phyloP scores from a whole-genome alignment of 768 basidiomycete genomes.

The Heimioporus sp. region DNA sequence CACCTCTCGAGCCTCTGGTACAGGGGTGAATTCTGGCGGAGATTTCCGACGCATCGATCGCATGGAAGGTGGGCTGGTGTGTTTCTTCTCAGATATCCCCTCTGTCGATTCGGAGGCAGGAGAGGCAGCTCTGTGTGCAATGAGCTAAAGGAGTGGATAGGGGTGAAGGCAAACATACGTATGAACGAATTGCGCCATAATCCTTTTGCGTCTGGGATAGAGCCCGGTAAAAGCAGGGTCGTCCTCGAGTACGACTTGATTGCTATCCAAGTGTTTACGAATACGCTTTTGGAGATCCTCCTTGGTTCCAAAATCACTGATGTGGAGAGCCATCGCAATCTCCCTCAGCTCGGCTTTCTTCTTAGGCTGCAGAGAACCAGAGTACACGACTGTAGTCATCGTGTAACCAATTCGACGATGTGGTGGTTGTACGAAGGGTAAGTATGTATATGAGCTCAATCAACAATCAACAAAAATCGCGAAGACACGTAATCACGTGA shows the following conservation, averaged over 20 bases:
- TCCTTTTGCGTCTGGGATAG: conserved; percentile 40
- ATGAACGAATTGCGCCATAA: conserved; percentile 14
- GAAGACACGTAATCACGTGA: conserved; percentile 24
- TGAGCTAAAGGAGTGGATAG: no score
- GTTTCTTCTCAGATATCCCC: conserved; percentile 13
- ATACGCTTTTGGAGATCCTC: conserved; percentile 63
- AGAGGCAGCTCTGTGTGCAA: conserved; percentile 5
- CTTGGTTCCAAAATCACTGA: conserved; percentile 58
- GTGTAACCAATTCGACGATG: neutral
- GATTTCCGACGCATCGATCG: conserved; percentile 23
- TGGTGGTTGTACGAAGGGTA: conserved; percentile 10
- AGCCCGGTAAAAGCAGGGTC: conserved; percentile 58
- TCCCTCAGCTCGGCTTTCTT: conserved; percentile 68
- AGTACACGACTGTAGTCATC: conserved; percentile 45
- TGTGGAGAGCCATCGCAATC: conserved; percentile 51
- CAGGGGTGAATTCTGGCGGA: conserved; percentile 42
- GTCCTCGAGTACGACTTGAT: conserved; percentile 54
- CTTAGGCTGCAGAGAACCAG: conserved; percentile 59
- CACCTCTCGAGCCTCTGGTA: conserved; percentile 48
- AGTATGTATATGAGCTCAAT: conserved; percentile 15
- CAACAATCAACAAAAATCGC: conserved; percentile 33
- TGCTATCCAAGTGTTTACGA: conserved; percentile 56
- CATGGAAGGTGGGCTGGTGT: conserved; percentile 15
- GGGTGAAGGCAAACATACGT: conserved; percentile 7
- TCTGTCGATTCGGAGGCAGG: conserved; percentile 11